Percentiles rank a stretch among this genome's conserved stretches.
Evolutionary conservation across 768 basidiomycete genomes (phyloP).

Genomic region (Russula dissimulans): DNA sequence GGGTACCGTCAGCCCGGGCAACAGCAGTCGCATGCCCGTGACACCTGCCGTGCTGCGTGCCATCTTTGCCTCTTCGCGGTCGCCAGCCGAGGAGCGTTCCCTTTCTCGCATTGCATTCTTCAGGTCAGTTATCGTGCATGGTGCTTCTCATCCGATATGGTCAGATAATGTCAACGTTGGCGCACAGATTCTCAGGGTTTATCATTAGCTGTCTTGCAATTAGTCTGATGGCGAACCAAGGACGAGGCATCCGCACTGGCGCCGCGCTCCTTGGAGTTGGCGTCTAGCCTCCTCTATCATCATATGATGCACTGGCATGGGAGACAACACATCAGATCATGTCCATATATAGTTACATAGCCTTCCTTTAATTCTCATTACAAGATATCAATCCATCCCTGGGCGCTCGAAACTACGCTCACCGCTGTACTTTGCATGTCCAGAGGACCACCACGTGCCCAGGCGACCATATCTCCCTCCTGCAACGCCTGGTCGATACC

Average conservation of each 20-base stretch:
- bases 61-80: constrained; percentile 81
- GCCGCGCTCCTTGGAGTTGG: constrained; percentile 62
- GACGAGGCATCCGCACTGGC: constrained; percentile 55
- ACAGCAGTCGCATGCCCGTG: constrained; percentile 64
- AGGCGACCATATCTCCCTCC: constrained; percentile 27
- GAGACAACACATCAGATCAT: not conserved
- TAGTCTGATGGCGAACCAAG: constrained; percentile 62
- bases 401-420: constrained; percentile 27
- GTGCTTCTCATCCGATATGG: not conserved
- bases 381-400: constrained; percentile 25
- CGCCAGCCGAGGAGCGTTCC: constrained; percentile 71
- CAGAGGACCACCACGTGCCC: constrained; percentile 27
- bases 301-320: too few species aligned
- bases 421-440: constrained; percentile 30
- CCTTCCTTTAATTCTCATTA: not conserved
- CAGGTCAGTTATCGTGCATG: constrained; percentile 37
- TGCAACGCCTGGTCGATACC: constrained; percentile 23
- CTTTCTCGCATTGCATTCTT: constrained; percentile 84
- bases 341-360: not conserved
- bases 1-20: constrained; percentile 32
- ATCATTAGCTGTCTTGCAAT: constrained; percentile 75
- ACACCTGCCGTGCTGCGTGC: constrained; percentile 74
- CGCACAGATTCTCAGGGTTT: constrained; percentile 66
- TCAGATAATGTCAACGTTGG: not conserved
- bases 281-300: constrained; percentile 21